Evolutionary conservation across 352 stramenopile species (phyloP), one percentile per base, ranked within the genome.

Genomic region (Phytopythium sindhum): DNA sequence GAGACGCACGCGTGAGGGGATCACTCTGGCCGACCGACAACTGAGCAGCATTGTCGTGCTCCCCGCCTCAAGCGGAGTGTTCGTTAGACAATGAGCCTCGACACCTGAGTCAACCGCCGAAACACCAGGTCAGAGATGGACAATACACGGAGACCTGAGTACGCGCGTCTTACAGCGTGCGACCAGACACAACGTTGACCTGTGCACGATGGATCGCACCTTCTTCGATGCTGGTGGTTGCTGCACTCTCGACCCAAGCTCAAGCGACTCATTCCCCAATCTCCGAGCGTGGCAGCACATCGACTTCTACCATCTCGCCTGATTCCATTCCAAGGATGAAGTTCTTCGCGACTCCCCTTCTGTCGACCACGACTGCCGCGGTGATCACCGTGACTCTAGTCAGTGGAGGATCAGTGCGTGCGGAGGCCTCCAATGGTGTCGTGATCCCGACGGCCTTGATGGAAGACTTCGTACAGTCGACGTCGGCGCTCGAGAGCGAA

Each of bases 381-480:
- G 28, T 31, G 26, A 4, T 31, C 31, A 0, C 19, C 21, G 14
- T 48, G 14, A 9, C n/a, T 35, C 33, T n/a, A 11, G 11, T 21
- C 1, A 41, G 14, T 10, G 52, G 17, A 14, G 52, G n/a, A 12
- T 29, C n/a, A 0, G 15, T 44, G 11, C 7, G 14, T 14, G 39
- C 41, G 6, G 39, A 35, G 9, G 26, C 17, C 3, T 57, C 52
- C 2, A 57, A 9, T 10, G 5, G 35, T 1, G 19, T 42, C 37
- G 28, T 33, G 8, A 61, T 84, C 41, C 70, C 72, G 14, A 70
- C 70, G 1, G 62, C 67, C 19, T 68, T 75, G 21, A 73, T 79
- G 52, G 55, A 53, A 2, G 74, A 84, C 33, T 89, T 85, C 37
- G 73, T 89, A 11, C 69, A 75, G 28, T 70, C 86, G 33, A 79